Evolutionary conservation across 768 basidiomycete genomes (phyloP), one percentile per base, ranked within the genome.

Genomic region (Cystobasidium onofrii): DNA sequence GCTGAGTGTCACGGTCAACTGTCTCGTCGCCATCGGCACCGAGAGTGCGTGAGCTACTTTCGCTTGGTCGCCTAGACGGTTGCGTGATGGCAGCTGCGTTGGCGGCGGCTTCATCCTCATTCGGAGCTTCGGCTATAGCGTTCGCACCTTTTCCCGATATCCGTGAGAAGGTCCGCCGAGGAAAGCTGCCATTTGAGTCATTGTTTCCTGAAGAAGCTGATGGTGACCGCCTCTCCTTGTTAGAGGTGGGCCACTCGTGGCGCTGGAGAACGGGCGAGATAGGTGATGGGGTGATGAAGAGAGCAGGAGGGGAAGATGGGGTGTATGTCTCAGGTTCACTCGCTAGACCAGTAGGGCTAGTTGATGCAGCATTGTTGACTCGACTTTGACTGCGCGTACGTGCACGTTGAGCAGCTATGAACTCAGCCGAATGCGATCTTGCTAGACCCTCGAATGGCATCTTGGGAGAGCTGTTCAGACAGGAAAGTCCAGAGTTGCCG

Each of bases 391-490:
- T 46, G n/a, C 65, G 65, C 13, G 44, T 46, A 10, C 65, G 65
- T 15, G 41, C 41, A 25, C 65, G n/a, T 23, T 41, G 41, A 43
- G 65, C 65, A 12, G 65, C 65, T 10, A 67, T 67, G 50, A 46
- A 67, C 34, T 67, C 65, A 2, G 65, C 65, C 15, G 65, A 67
- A n/a, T 31, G 17, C 17, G 41, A 29, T n/a, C 65, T 36, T 52
- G 65, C 65, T 7, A 67, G 13, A 13, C 65, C 65, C 20, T 67
- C 65, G 65, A 67, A 67, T 10, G 65, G 65, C 65, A 67, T 67
- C 12, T 4, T 67, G 65, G 6, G 20, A 20, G 46, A 15, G 4
- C 3, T 43, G 9, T 43, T 43, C 18, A 50, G 46, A n/a, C 15
- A 50, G 46, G 46, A 43, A 43, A 18, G 41, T 43, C 9, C 18